Percentiles rank a stretch among this genome's conserved stretches.
Evolutionary conservation across 495 filamentous ascomycete genomes (phyloP).

Genomic region (Aspergillus nidulans): DNA sequence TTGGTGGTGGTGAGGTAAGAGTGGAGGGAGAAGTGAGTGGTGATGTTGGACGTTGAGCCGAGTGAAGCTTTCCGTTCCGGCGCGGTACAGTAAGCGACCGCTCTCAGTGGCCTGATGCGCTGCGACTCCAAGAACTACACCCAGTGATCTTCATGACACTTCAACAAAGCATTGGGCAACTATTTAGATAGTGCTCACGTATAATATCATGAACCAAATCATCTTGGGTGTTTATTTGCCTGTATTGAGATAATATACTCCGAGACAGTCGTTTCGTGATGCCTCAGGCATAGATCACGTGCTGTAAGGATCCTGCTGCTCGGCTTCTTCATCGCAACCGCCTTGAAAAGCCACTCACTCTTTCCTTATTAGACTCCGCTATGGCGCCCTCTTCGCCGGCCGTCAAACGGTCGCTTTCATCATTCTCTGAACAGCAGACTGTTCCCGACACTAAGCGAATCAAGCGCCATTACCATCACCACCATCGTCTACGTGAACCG

Average conservation of each 20-base stretch:
- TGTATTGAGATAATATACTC: background rate
- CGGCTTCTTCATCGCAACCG: constrained; percentile 1
- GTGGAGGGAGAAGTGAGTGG: constrained; percentile 24
- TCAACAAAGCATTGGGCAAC: no score
- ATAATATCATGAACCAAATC: background rate
- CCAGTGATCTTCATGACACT: background rate
- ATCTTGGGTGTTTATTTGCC: background rate
- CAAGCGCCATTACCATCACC: constrained; percentile 45
- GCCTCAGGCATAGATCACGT: constrained; percentile 19
- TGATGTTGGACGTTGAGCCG: constrained; percentile 30
- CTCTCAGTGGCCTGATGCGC: constrained; percentile 24
- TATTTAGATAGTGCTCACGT: background rate
- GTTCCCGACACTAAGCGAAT: constrained; percentile 34
- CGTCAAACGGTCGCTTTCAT: constrained; percentile 42
- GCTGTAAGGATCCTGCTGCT: constrained; percentile 6
- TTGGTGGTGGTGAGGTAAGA: constrained; percentile 19
- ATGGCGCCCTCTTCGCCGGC: constrained; percentile 32
- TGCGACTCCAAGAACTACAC: constrained; percentile 1
- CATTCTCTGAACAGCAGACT: constrained; percentile 17
- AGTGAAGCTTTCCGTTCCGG: constrained; percentile 41
- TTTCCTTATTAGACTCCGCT: constrained; percentile 15
- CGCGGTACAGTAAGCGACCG: constrained; percentile 32
- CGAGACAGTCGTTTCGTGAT: background rate
- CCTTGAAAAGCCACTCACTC: background rate
- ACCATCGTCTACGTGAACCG: constrained; percentile 36